Conservation (phyloP, 805 yeast species). For the Kregervanrija pseudodelftensis region DNA sequence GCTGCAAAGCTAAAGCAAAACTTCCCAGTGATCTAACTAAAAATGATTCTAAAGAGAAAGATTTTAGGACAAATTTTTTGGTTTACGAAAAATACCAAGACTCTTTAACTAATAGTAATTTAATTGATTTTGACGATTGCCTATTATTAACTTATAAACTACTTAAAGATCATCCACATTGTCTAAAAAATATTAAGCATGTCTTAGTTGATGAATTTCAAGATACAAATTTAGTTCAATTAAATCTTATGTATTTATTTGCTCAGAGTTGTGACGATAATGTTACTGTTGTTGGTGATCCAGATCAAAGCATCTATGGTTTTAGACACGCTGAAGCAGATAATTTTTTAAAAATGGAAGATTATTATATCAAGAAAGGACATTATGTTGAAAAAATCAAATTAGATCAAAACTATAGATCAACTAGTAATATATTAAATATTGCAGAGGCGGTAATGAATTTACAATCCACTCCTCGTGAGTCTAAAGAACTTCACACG, state of each 20-base stretch:
- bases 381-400: conserved; percentile 25
- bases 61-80: conserved; percentile 27
- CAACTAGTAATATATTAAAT: conserved; percentile 59
- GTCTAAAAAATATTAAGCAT: conserved; percentile 48
- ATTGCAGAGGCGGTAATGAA: conserved; percentile 60
- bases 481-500: conserved; percentile 37
- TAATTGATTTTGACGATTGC: conserved; percentile 82
- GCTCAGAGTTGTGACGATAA: conserved; percentile 40
- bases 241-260: conserved; percentile 54
- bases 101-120: conserved; percentile 32
- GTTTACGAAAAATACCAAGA: conserved; percentile 50
- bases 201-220: conserved; percentile 92
- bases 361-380: conserved; percentile 21
- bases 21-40: conserved; percentile 30
- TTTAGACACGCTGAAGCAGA: conserved; percentile 73
- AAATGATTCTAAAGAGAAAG: conserved; percentile 15
- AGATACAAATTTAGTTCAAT: conserved; percentile 78
- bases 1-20: conserved; percentile 47
- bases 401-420: conserved; percentile 71
- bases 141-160: conserved; percentile 49
- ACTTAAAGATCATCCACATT: conserved; percentile 34
- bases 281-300: conserved; percentile 90
- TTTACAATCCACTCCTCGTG: conserved; percentile 44
- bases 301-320: conserved; percentile 90
- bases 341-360: conserved; percentile 55